phyloP scores from a whole-genome alignment of 1,284 basidiomycete genomes.

The Pholiota adiposa region DNA sequence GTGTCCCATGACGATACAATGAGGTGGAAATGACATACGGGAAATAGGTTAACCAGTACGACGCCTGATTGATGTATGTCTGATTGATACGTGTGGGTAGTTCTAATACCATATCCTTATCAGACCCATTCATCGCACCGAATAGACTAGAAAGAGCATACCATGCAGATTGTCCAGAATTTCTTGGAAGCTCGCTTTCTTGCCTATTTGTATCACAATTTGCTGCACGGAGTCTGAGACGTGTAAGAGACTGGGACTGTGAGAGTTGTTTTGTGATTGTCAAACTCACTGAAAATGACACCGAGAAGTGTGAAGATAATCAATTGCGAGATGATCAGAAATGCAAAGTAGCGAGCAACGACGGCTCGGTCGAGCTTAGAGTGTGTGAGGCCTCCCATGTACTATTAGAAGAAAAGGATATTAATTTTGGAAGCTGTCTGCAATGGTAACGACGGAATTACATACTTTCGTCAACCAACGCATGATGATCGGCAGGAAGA shows the following conservation, averaged over 20 bases:
- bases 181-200: constrained; percentile 67
- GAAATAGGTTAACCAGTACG: constrained; percentile 95
- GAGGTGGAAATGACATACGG: constrained; percentile 57
- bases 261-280: not conserved
- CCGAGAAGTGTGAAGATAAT: constrained; percentile 92
- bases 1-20: not conserved
- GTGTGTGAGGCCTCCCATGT: constrained; percentile 81
- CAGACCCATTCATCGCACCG: constrained; percentile 7
- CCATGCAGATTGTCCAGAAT: constrained; percentile 73
- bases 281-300: constrained; percentile 76
- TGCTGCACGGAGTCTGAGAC: constrained; percentile 64
- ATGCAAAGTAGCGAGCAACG: constrained; percentile 88
- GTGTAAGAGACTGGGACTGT: not conserved
- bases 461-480: constrained; percentile 65
- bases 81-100: constrained; percentile 74
- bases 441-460: not conserved
- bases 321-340: constrained; percentile 89
- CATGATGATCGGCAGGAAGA: constrained; percentile 88
- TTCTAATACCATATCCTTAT: constrained; percentile 42
- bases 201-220: constrained; percentile 71
- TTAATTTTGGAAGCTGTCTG: not conserved
- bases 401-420: constrained; percentile 54
- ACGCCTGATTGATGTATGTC: constrained; percentile 84
- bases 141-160: constrained; percentile 35
- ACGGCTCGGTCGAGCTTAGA: constrained; percentile 87